Evolutionary conservation across 441 rosid species (phyloP).

Genomic region (Erodium texanum): DNA sequence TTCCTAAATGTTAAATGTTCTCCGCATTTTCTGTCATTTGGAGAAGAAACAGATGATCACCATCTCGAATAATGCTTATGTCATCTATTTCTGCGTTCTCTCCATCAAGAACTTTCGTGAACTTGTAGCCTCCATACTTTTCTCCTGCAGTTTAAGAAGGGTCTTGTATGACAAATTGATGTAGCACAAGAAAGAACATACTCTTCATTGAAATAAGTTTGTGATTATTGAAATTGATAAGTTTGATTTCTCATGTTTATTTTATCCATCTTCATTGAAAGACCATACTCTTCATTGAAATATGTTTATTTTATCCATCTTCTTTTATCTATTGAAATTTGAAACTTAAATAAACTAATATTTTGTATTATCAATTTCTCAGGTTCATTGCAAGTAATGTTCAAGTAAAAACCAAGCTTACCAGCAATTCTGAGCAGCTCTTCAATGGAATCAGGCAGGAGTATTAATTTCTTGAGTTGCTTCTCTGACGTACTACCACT

Average conservation of each 20-base stretch:
- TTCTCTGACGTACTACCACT: conserved; percentile 26
- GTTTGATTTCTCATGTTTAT: too few relatives aligned
- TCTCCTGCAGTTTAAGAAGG: conserved; percentile 60
- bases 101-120: conserved; percentile 42
- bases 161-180: conserved; percentile 26
- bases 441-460: conserved; percentile 69
- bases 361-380: conserved; percentile 8
- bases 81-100: conserved; percentile 82
- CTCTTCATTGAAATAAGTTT: conserved; percentile 3
- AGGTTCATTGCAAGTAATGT: conserved; percentile 21
- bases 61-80: conserved; percentile 70
- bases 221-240: conserved; percentile 6
- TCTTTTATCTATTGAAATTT: conserved; percentile 4
- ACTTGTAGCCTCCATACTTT: conserved; percentile 56
- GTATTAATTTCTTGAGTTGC: conserved; percentile 45
- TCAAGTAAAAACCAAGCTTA: conserved; percentile 36
- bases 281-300: too few relatives aligned
- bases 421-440: conserved; percentile 74
- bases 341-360: conserved; percentile 4
- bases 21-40: conserved; percentile 28
- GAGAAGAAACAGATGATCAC: conserved; percentile 81
- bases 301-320: not conserved
- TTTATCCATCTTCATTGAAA: too few relatives aligned
- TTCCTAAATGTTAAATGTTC: conserved; percentile 22
- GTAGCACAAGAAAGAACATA: conserved; percentile 20